Conservation (phyloP, 139 green algal species). For the Chlamydomonas sphaeroides region DNA sequence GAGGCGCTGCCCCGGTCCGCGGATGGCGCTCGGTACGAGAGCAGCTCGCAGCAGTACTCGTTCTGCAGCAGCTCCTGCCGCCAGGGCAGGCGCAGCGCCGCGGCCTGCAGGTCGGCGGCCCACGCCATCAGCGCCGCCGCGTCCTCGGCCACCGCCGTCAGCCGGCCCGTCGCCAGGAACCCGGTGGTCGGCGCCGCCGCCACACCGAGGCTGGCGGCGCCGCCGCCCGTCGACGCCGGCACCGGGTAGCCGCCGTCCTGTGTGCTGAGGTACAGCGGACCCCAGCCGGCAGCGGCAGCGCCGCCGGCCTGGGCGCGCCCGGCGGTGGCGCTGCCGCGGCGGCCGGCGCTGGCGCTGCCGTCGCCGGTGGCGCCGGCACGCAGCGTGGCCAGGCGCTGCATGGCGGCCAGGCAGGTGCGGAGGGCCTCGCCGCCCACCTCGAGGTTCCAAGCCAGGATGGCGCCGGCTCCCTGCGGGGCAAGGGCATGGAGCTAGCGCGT, state of each 20-base stretch:
- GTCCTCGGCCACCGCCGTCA: slow-evolving; percentile 24
- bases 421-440: slow-evolving; percentile 7
- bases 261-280: background rate
- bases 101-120: background rate
- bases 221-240: no score
- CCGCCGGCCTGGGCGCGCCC: no score
- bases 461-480: background rate
- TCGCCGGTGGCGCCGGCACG: no score
- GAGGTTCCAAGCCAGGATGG: slow-evolving; percentile 21
- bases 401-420: slow-evolving; percentile 1
- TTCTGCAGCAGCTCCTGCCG: slow-evolving; percentile 21
- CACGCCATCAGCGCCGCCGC: background rate
- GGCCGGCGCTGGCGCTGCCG: background rate
- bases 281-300: background rate
- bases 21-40: background rate
- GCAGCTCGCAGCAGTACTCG: slow-evolving; percentile 15
- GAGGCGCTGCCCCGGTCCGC: background rate
- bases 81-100: background rate
- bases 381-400: background rate
- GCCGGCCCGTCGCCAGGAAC: background rate
- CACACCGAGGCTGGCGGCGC: background rate
- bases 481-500: no score
- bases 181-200: background rate
- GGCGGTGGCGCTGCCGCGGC: background rate
- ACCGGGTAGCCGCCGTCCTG: no score